Conservation (phyloP, 2,329 filamentous ascomycete species). For the Alternaria infectoria region DNA sequence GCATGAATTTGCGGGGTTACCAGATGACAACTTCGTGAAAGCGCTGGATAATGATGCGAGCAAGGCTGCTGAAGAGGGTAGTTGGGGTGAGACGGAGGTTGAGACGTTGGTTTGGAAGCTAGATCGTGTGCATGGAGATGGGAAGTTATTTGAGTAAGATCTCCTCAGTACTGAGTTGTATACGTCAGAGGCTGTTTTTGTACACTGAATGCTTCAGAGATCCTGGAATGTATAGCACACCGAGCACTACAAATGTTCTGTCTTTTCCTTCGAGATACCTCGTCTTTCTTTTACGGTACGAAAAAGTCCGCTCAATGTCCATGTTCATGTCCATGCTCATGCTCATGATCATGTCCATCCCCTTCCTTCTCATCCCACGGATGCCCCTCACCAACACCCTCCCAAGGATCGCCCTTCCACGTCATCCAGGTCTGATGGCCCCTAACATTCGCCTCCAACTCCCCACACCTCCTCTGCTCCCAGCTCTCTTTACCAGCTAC, state of each 20-base stretch:
- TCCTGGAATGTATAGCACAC: no score
- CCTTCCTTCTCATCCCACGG: conserved; percentile 11
- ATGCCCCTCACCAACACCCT: conserved; percentile 18
- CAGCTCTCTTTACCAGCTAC: conserved; percentile 35
- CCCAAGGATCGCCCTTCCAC: conserved; percentile 32
- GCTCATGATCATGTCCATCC: conserved; percentile 4
- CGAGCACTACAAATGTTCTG: no score
- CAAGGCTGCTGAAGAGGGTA: background rate
- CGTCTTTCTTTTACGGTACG: no score
- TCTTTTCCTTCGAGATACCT: no score
- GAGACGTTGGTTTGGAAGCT: conserved; percentile 7
- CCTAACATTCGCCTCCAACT: conserved; percentile 30
- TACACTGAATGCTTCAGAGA: no score
- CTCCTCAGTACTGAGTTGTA: background rate
- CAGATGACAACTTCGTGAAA: conserved; percentile 18
- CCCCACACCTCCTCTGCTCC: conserved; percentile 30
- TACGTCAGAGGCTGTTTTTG: no score
- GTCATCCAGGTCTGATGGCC: conserved; percentile 35
- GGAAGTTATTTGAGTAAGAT: conserved; percentile 5
- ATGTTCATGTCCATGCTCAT: conserved; percentile 13
- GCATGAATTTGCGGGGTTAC: conserved; percentile 31
- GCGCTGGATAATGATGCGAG: background rate
- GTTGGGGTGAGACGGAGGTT: background rate
- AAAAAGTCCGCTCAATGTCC: no score
- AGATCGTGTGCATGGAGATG: conserved; percentile 1